Base-by-base conservation (phyloP, 2,329 filamentous ascomycete genomes). In the Rhynchosporium graminicola region DNA sequence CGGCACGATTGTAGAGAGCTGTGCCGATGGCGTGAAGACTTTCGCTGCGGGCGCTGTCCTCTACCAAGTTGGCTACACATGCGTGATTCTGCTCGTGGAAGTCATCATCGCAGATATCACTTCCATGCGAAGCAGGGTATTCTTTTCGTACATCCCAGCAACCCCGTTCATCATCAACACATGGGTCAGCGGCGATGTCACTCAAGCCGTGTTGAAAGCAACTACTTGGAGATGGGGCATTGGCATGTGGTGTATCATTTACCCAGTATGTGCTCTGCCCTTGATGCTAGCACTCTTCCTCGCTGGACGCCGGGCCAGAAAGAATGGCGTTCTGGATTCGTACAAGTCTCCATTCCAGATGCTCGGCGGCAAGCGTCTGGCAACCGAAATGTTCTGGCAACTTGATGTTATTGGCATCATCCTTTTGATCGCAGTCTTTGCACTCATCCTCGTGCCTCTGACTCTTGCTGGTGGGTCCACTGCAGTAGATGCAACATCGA, bases 351-450 rank as follows among this genome's bases (percentile, higher is more conserved):
- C 80, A 0, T 76, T 78, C 57, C 75, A 81, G 61, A 69, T 75
- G 2, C 68, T 79, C 28, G 80, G 81, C 1, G 65, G 65, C 4
- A 73, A 67, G 9, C 69, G 75, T 8, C 73, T 81, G 7, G 56
- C 70, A 1, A 52, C 71, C 0, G 76, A 80, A n/a, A 76, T 87
- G 0, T 83, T 86, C 64, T 81, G 83, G 75, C 80, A 84, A 52
- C 74, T 88, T 0, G 85, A 84, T 63, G 72, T 78, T 8, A 70
- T 81, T 4, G 81, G 82, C 0, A 78, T 83, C n/a, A 43, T 80
- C 4, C 73, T 80, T 1, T 70, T 83, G 28, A 77, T 81, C 33
- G 73, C 74, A 0, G 75, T 78, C 1, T 79, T 83, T 48, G 80
- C 78, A 0, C 74, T 83, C 4, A 77, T 82, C 12, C 74, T 83